These are phyloP conservation scores for Pleurotus citrinopileatus DNA, from an alignment of 768 basidiomycete genomes.

Conservation along the genomic window DNA sequence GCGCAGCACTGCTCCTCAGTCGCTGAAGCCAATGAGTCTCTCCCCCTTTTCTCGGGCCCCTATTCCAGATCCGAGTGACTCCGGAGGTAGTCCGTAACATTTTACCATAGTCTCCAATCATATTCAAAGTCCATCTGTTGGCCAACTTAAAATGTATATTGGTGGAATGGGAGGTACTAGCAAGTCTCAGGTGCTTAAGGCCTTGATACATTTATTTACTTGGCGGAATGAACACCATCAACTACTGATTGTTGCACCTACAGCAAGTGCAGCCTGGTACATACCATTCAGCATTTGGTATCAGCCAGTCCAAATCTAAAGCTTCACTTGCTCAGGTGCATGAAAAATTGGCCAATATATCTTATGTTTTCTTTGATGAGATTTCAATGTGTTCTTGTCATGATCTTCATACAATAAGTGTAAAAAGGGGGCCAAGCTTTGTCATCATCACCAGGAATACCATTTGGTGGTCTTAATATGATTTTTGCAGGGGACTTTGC, in stretches of 20 bases:
- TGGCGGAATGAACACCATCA: constrained; percentile 22
- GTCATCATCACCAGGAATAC: constrained; percentile 11
- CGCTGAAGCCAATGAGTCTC: too few relatives aligned
- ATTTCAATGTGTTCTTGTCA: constrained; percentile 36
- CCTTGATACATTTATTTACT: constrained; percentile 22
- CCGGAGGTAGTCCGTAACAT: constrained; percentile 24
- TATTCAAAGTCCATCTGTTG: constrained; percentile 6
- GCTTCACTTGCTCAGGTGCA: background rate
- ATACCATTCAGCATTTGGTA: constrained; percentile 19
- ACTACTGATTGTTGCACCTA: constrained; percentile 24
- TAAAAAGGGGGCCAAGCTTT: too few relatives aligned
- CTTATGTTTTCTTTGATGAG: constrained; percentile 39
- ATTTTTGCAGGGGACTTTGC: constrained; percentile 34
- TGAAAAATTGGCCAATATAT: constrained; percentile 18
- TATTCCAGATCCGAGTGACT: constrained; percentile 31
- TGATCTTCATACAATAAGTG: constrained; percentile 28
- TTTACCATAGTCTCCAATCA: too few relatives aligned
- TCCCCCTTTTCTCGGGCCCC: constrained; percentile 20
- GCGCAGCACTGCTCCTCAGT: too few relatives aligned
- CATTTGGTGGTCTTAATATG: constrained; percentile 30
- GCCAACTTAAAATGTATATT: constrained; percentile 28
- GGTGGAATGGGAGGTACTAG: constrained; percentile 33
- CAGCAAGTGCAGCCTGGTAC: constrained; percentile 25
- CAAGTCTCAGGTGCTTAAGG: constrained; percentile 28
- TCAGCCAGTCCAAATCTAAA: background rate